Conservation (phyloP, 1,139 yeast genomes). For the Pichia sp. region DNA sequence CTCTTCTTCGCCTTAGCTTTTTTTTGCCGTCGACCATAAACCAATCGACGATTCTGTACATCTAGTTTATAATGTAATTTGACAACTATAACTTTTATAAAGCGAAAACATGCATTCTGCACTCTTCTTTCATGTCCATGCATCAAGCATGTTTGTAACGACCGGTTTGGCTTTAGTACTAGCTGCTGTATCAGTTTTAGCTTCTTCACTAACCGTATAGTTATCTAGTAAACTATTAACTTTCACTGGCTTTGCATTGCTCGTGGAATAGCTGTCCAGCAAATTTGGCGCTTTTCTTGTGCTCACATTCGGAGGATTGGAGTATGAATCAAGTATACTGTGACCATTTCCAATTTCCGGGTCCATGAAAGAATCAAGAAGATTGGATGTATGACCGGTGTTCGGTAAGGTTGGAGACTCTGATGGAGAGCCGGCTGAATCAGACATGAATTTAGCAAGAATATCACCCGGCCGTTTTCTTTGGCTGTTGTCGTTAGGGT, state of each 20-base stretch:
- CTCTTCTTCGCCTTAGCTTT: not conserved
- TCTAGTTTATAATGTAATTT: not conserved
- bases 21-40: too few relatives aligned
- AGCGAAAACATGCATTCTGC: not conserved
- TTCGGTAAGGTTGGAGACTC: not conserved
- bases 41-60: not conserved
- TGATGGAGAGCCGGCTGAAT: not conserved
- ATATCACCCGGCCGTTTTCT: slow-evolving; percentile 20
- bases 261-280: slow-evolving; percentile 2
- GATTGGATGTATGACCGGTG: not conserved
- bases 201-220: not conserved
- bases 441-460: slow-evolving; percentile 16
- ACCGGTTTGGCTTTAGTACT: not conserved
- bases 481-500: not conserved
- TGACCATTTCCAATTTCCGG: not conserved
- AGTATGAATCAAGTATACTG: not conserved
- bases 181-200: not conserved
- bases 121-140: slow-evolving; percentile 11
- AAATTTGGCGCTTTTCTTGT: not conserved
- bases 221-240: slow-evolving; percentile 1
- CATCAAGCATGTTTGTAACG: slow-evolving; percentile 13
- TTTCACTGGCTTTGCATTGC: not conserved
- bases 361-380: slow-evolving; percentile 1
- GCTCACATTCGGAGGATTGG: not conserved
- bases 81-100: not conserved